These are phyloP conservation scores for Nakaseomyces delphensis DNA, from an alignment of 1,139 yeast species.

Conservation along the genomic window DNA sequence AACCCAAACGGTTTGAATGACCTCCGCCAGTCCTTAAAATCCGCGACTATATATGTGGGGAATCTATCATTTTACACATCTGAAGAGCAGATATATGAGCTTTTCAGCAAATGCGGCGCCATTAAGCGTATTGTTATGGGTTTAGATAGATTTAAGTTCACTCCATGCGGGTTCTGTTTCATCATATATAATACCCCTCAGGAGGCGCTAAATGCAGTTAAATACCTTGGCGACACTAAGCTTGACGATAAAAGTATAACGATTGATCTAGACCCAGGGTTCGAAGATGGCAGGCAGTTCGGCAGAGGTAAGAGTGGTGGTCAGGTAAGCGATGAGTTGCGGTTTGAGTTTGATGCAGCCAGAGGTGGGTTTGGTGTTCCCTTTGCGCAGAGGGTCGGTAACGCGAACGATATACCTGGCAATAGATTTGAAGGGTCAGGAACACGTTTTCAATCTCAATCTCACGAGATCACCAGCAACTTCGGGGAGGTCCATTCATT, in stretches of 20 bases:
- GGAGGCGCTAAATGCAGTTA: slow-evolving; percentile 73
- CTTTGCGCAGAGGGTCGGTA: slow-evolving; percentile 28
- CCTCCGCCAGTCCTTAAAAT: slow-evolving; percentile 51
- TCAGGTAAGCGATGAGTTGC: slow-evolving; percentile 55
- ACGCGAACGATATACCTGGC: slow-evolving; percentile 10
- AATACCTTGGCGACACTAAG: slow-evolving; percentile 69
- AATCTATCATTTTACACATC: slow-evolving; percentile 79
- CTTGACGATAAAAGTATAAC: slow-evolving; percentile 72
- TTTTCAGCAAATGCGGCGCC: slow-evolving; percentile 71
- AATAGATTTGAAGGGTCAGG: neutral
- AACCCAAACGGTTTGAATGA: slow-evolving; percentile 43
- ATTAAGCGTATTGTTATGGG: slow-evolving; percentile 86
- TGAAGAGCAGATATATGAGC: slow-evolving; percentile 85
- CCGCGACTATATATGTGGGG: slow-evolving; percentile 81
- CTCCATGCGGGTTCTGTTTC: slow-evolving; percentile 95
- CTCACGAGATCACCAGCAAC: neutral
- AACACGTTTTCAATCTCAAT: neutral
- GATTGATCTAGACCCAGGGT: slow-evolving; percentile 91
- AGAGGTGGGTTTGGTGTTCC: slow-evolving; percentile 42
- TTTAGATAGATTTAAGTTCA: slow-evolving; percentile 71
- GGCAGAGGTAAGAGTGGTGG: slow-evolving; percentile 92
- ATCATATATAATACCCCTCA: slow-evolving; percentile 60
- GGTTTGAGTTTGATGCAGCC: slow-evolving; percentile 49
- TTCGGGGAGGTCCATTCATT: slow-evolving; percentile 1
- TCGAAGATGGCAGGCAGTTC: slow-evolving; percentile 85